Evolutionary conservation across 345 rosid genomes (phyloP).

Genomic region (Alliaria petiolata): DNA sequence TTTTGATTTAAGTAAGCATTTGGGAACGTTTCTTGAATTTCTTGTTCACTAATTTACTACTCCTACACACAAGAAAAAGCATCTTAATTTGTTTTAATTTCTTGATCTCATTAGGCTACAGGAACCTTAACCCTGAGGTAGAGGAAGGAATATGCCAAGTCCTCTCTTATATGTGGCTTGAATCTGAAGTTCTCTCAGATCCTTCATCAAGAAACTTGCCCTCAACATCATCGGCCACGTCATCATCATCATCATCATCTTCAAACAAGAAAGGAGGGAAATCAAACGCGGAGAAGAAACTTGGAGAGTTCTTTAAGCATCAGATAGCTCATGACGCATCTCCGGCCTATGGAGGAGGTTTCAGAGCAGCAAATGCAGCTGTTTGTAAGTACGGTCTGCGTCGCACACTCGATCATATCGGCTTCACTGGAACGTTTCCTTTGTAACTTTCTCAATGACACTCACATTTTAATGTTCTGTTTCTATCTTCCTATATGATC

Average conservation of each 20-base stretch:
- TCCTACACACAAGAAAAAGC: not conserved
- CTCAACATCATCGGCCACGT: constrained; percentile 51
- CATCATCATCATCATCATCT: constrained; percentile 50
- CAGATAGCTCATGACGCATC: constrained; percentile 89
- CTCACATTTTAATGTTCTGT: not conserved
- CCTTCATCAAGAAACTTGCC: constrained; percentile 48
- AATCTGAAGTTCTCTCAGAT: constrained; percentile 69
- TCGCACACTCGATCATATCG: constrained; percentile 68
- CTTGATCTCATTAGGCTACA: constrained; percentile 41
- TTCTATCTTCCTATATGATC: not conserved
- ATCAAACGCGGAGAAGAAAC: constrained; percentile 64
- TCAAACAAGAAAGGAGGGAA: constrained; percentile 70
- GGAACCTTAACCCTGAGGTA: constrained; percentile 79
- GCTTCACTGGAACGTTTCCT: constrained; percentile 61
- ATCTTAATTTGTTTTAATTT: not conserved
- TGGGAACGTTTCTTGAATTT: not conserved
- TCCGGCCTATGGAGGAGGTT: constrained; percentile 86
- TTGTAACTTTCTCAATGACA: constrained; percentile 36
- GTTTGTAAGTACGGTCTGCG: constrained; percentile 74
- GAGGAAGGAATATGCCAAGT: constrained; percentile 98
- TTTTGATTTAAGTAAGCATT: not conserved
- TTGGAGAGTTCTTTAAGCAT: constrained; percentile 82
- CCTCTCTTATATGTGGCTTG: constrained; percentile 94
- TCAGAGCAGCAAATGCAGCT: constrained; percentile 78
- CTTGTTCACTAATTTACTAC: not conserved